Percentiles rank a stretch among this genome's conserved stretches.
phyloP scores from a whole-genome alignment of 257 asterid genomes.

The Nicotiana otophora region DNA sequence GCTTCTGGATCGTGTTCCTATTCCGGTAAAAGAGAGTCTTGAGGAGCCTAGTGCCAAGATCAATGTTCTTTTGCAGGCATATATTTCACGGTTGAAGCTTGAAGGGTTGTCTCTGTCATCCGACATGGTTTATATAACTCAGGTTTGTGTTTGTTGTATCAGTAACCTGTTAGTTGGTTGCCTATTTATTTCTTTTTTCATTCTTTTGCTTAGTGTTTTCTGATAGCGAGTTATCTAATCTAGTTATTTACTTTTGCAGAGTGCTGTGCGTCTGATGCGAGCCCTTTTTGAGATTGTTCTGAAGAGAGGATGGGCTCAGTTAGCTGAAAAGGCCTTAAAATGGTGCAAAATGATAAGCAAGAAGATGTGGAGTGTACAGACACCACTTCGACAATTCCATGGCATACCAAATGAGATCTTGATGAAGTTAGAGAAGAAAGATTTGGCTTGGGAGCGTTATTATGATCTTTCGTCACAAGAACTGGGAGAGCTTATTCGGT shows the following conservation, averaged over 20 bases:
- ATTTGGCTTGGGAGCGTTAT: slow-evolving; percentile 41
- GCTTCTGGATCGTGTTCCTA: slow-evolving; percentile 38
- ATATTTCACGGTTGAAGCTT: slow-evolving; percentile 38
- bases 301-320: slow-evolving; percentile 42
- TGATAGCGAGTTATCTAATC: neutral
- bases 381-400: slow-evolving; percentile 42
- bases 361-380: slow-evolving; percentile 46
- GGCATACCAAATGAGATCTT: slow-evolving; percentile 37
- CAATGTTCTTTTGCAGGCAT: slow-evolving; percentile 38
- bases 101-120: slow-evolving; percentile 41
- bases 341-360: slow-evolving; percentile 45
- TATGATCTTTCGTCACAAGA: slow-evolving; percentile 36
- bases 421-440: slow-evolving; percentile 36
- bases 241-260: slow-evolving; percentile 22
- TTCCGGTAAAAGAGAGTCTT: slow-evolving; percentile 38
- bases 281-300: slow-evolving; percentile 37
- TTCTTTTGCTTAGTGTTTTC: neutral
- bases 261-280: slow-evolving; percentile 45
- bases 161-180: neutral
- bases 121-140: slow-evolving; percentile 42
- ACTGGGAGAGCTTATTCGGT: slow-evolving; percentile 34
- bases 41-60: slow-evolving; percentile 52
- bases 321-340: slow-evolving; percentile 40
- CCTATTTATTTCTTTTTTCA: neutral
- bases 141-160: slow-evolving; percentile 20